phyloP scores from a whole-genome alignment of 192 early-diverging fungal genomes.

The Coemansia biformis region DNA sequence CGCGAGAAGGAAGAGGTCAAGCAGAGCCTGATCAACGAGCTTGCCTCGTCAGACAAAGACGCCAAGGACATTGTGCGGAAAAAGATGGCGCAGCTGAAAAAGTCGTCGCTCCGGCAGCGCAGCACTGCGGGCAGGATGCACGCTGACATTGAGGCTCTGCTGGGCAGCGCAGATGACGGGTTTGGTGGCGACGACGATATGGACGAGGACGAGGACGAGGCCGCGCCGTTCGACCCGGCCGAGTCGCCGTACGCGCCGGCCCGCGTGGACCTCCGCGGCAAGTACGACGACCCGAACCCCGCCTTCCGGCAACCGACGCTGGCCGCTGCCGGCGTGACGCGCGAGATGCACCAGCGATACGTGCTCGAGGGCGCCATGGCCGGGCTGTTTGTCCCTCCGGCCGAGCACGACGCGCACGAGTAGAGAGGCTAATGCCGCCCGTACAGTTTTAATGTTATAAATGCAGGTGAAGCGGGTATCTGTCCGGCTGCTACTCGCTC shows the following conservation, averaged over 20 bases:
- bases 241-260: slow-evolving; percentile 45
- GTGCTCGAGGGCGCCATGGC: slow-evolving; percentile 43
- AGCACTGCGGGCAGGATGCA: slow-evolving; percentile 18
- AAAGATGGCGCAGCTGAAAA: slow-evolving; percentile 39
- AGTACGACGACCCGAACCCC: slow-evolving; percentile 35
- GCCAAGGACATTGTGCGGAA: slow-evolving; percentile 44
- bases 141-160: slow-evolving; percentile 26
- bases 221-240: slow-evolving; percentile 30
- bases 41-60: slow-evolving; percentile 51
- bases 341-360: slow-evolving; percentile 48
- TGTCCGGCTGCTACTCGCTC: slow-evolving; percentile 8
- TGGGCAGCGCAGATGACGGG: slow-evolving; percentile 19
- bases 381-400: slow-evolving; percentile 35
- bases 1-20: slow-evolving; percentile 61
- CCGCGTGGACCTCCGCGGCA: slow-evolving; percentile 19
- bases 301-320: slow-evolving; percentile 33
- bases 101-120: slow-evolving; percentile 37
- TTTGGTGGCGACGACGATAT: slow-evolving; percentile 19
- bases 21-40: slow-evolving; percentile 65
- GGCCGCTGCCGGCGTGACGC: slow-evolving; percentile 46
- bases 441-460: too few species aligned
- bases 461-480: too few species aligned
- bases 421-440: background rate
- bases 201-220: slow-evolving; percentile 17
- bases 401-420: background rate